A percentile compares a stretch with the other conserved stretches of the same genome.
phyloP scores from a whole-genome alignment of 2,329 filamentous ascomycete species.

The Sarocladium brachiariae region DNA sequence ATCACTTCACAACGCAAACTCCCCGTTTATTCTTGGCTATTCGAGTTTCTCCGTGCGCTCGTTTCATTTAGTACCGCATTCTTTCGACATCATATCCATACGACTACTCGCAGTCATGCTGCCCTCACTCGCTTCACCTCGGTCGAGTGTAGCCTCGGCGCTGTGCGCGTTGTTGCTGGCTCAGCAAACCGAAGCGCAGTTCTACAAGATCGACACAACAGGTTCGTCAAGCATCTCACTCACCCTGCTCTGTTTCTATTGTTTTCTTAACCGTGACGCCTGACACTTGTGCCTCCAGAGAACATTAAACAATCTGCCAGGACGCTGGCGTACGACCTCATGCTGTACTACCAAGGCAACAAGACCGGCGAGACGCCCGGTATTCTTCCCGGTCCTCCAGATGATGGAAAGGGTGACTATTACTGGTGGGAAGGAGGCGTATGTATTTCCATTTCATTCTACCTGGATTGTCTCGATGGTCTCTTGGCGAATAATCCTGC shows the following conservation, averaged over 20 bases:
- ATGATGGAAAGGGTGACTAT: slow-evolving; percentile 17
- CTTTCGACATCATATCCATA: no score
- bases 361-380: slow-evolving; percentile 45
- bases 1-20: no score
- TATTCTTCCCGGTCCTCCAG: slow-evolving; percentile 50
- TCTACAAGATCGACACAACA: slow-evolving; percentile 3
- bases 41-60: background rate
- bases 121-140: background rate
- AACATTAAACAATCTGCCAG: slow-evolving; percentile 28
- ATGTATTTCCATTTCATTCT: background rate
- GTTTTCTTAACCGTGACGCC: background rate
- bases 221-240: background rate
- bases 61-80: no score
- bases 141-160: background rate
- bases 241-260: background rate
- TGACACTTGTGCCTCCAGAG: background rate
- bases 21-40: no score
- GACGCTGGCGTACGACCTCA: slow-evolving; percentile 42
- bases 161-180: slow-evolving; percentile 5
- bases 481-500: background rate
- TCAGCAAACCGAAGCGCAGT: background rate
- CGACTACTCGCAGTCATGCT: no score
- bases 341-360: slow-evolving; percentile 45
- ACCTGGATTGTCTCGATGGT: no score
- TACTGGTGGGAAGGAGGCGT: slow-evolving; percentile 9